Conservation (phyloP, 805 yeast genomes). For the Barnettozyma siamensis region DNA sequence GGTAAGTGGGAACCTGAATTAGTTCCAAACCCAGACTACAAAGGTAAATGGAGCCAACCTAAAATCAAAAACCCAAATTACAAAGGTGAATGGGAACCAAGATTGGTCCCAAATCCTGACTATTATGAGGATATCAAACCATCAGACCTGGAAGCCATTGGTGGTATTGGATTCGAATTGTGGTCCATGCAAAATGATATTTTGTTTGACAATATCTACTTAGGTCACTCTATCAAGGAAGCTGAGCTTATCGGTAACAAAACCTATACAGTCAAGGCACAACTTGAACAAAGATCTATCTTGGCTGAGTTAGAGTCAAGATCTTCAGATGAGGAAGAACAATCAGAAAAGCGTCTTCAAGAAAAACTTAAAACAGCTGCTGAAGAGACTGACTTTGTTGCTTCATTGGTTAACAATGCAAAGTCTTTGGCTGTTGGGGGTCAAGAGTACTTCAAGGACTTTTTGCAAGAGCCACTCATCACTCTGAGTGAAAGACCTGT, state of each 20-base stretch:
- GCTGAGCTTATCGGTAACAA: constrained; percentile 80
- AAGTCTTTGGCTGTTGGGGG: constrained; percentile 14
- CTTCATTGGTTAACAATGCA: background rate
- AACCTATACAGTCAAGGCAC: constrained; percentile 55
- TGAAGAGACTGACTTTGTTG: background rate
- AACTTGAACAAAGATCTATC: constrained; percentile 37
- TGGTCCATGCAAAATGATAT: constrained; percentile 81
- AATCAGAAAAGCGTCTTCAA: constrained; percentile 25
- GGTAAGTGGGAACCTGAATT: constrained; percentile 73
- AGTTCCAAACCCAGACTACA: constrained; percentile 62
- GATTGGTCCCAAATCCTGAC: constrained; percentile 60
- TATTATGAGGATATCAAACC: constrained; percentile 56
- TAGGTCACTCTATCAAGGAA: constrained; percentile 79
- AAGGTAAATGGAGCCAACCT: constrained; percentile 77
- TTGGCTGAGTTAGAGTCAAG: constrained; percentile 32
- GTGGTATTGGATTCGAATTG: constrained; percentile 81
- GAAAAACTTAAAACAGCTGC: background rate
- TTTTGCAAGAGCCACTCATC: constrained; percentile 39
- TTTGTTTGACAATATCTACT: constrained; percentile 74
- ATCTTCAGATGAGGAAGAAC: constrained; percentile 26
- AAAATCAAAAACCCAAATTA: constrained; percentile 66
- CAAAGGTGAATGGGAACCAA: constrained; percentile 75
- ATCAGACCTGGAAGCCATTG: constrained; percentile 58
- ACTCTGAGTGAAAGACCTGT: constrained; percentile 42
- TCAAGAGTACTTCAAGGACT: constrained; percentile 32